A percentile compares a stretch with the other conserved stretches of the same genome.
Evolutionary conservation across 2,329 filamentous ascomycete species (phyloP).

Genomic region (Colletotrichum noveboracense): DNA sequence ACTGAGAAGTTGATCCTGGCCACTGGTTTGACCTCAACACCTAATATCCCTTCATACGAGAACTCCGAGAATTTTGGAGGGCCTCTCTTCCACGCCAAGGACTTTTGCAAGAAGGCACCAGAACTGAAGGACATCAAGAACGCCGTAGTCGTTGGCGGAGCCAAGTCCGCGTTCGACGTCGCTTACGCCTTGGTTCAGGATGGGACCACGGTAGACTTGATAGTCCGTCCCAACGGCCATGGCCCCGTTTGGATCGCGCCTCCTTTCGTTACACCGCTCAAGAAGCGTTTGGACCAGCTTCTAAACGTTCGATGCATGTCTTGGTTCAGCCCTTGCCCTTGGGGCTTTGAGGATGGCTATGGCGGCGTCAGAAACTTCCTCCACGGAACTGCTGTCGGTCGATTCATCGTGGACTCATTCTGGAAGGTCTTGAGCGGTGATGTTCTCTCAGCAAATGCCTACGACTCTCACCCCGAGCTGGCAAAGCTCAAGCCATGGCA

Average conservation of each 20-base stretch:
- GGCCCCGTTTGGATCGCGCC: slow-evolving; percentile 62
- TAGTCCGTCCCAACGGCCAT: slow-evolving; percentile 54
- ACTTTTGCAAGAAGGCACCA: slow-evolving; percentile 40
- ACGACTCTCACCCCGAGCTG: slow-evolving; percentile 45
- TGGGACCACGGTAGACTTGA: slow-evolving; percentile 48
- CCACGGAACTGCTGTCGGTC: slow-evolving; percentile 54
- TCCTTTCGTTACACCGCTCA: slow-evolving; percentile 64
- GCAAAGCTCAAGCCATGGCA: slow-evolving; percentile 46
- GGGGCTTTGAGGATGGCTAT: slow-evolving; percentile 61
- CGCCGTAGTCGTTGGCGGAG: slow-evolving; percentile 57
- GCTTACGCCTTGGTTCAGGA: slow-evolving; percentile 57
- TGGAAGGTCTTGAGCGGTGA: slow-evolving; percentile 55
- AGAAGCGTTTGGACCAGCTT: slow-evolving; percentile 65
- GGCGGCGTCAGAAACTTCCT: slow-evolving; percentile 51
- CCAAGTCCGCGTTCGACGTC: slow-evolving; percentile 64
- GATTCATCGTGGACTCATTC: slow-evolving; percentile 51
- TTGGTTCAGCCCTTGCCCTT: slow-evolving; percentile 71
- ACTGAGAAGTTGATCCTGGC: slow-evolving; percentile 53
- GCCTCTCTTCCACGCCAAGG: slow-evolving; percentile 48
- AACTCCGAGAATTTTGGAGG: slow-evolving; percentile 40
- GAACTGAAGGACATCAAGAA: slow-evolving; percentile 35
- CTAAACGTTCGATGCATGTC: slow-evolving; percentile 59
- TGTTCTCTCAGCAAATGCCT: slow-evolving; percentile 49
- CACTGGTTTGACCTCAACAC: slow-evolving; percentile 51
- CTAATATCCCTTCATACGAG: slow-evolving; percentile 43